Percentiles rank a stretch among this genome's conserved stretches.
Conservation (phyloP, 306 rosid species). For the Vicia sativa region DNA sequence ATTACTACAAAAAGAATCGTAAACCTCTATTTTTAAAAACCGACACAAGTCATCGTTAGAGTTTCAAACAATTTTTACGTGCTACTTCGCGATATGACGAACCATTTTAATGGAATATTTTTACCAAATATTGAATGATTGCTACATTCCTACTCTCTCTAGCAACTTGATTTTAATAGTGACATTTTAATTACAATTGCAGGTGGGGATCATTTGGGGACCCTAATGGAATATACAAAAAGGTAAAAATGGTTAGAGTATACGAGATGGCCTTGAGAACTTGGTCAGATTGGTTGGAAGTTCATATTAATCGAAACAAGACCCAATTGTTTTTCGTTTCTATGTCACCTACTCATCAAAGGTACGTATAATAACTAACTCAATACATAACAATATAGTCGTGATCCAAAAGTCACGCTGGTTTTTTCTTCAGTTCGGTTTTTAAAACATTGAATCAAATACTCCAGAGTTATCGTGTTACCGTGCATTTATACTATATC, state of each 20-base stretch:
- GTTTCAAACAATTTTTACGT: background rate
- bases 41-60: too few species aligned
- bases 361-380: slow-evolving; percentile 42
- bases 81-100: background rate
- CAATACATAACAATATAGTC: background rate
- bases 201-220: slow-evolving; percentile 87
- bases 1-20: background rate
- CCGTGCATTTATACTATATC: background rate
- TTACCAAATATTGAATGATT: slow-evolving; percentile 4
- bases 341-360: slow-evolving; percentile 94
- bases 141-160: background rate
- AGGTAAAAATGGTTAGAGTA: slow-evolving; percentile 62
- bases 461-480: background rate
- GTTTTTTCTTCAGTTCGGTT: background rate
- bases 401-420: too few species aligned
- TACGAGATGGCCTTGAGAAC: slow-evolving; percentile 91
- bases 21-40: background rate
- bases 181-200: slow-evolving; percentile 32
- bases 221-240: slow-evolving; percentile 56
- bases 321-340: slow-evolving; percentile 74
- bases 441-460: background rate
- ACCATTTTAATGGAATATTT: background rate
- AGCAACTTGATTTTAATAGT: slow-evolving; percentile 30
- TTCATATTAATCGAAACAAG: slow-evolving; percentile 69
- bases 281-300: slow-evolving; percentile 91